Percentiles rank a stretch among this genome's conserved stretches.
These are phyloP conservation scores for Skeletonema marinoi DNA, from an alignment of 108 stramenopile genomes.

Conservation along the genomic window DNA sequence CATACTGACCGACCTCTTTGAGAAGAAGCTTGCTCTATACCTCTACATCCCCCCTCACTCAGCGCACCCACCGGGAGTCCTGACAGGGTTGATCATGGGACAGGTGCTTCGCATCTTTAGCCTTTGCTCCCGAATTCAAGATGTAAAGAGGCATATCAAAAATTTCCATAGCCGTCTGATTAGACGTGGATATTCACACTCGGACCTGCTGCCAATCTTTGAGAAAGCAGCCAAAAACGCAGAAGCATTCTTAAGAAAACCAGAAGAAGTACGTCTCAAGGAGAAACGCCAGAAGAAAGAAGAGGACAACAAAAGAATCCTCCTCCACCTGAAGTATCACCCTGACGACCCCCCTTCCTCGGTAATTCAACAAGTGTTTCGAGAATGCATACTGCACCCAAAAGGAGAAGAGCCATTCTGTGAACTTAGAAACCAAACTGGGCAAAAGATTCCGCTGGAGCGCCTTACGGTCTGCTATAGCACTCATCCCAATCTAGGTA, in stretches of 20 bases:
- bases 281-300: background rate
- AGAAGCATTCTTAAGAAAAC: background rate
- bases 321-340: conserved; percentile 23
- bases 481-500: conserved; percentile 4
- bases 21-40: conserved; percentile 9
- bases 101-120: conserved; percentile 19
- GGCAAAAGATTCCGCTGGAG: background rate
- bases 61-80: conserved; percentile 6
- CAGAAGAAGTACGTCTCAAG: background rate
- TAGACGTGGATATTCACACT: conserved; percentile 11
- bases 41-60: conserved; percentile 9
- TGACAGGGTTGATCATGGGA: conserved; percentile 17
- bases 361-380: conserved; percentile 11
- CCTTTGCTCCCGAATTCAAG: conserved; percentile 2
- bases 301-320: background rate
- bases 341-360: background rate
- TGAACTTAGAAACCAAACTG: background rate
- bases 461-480: background rate
- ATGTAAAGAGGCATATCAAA: conserved; percentile 2
- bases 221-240: conserved; percentile 26
- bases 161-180: conserved; percentile 28
- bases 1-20: conserved; percentile 23
- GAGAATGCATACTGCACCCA: background rate
- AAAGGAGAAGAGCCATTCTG: background rate
- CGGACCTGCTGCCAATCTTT: conserved; percentile 19